Evolutionary conservation across 2,329 filamentous ascomycete species (phyloP), one percentile per base, ranked within the genome.

Genomic region (Aspergillus chevalieri): DNA sequence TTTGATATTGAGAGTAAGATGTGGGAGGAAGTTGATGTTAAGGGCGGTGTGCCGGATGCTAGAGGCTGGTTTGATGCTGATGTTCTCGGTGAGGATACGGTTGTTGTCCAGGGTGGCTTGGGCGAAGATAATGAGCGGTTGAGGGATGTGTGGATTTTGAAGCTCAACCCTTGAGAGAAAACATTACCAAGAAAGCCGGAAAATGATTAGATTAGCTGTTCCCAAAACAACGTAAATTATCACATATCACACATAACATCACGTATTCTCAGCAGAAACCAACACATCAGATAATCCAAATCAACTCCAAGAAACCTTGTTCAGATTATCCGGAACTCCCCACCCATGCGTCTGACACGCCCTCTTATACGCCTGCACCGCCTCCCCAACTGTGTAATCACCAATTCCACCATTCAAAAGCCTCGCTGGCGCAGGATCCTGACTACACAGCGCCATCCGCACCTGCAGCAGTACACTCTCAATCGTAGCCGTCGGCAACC

Each of bases 391-490:
- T 0, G 74, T 73, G 62, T 95, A 95, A 54, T 87, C 79, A 12
- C 7, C 24, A 1, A 21, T 48, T 14, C 52, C 9, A 7, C 33
- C 42, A 2, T 36, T 51, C 21, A 78, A 75, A 10, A 95, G 71
- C n/a, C 87, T 79, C 14, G 89, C 91, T 0, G 89, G 88, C 39
- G 66, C 71, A 0, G 85, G 87, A 0, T 93, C 85, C 1, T 73
- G 71, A 44, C 78, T 85, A 48, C 77, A 82, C 12, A 95, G 80
- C 0, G 88, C 88, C 71, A 94, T 72, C 19, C 87, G 84, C 21
- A 96, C 84, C 65, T 94, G 87, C 22, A 95, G 66, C 12, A 96
- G 72, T 3, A 95, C 83, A 46, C 82, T 85, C 64, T 95, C 90
- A 56, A 95, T 83, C 15, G 80, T 83, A 46, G 78, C 81, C 1